Evolutionary conservation across 345 rosid genomes (phyloP), one percentile per base, ranked within the genome.

Genomic region (Citrus reticulata): DNA sequence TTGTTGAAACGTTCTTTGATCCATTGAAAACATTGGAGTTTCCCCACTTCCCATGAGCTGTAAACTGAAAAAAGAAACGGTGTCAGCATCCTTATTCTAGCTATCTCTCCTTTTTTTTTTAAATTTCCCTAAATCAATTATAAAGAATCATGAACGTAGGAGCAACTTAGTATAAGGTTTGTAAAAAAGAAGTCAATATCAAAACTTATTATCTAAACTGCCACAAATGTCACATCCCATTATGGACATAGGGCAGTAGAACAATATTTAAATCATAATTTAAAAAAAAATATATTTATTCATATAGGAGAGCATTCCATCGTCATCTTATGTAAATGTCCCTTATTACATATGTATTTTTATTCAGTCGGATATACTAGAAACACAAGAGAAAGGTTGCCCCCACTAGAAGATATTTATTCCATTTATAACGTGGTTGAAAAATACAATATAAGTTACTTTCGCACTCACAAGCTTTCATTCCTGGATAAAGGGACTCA

Each of bases 41-140:
- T 91, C 74, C 95, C 93, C 60, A 88, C 93, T 37, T 95, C 97
- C 89, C 92, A 89, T 39, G 96, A 88, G 76, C 97, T 93, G 85
- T 92, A 91, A 60, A 95, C 97, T 95, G 87, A 82, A 70, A 71
- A 68, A 74, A 68, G 6, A 68, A 78, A 63, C 4, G 25, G 55
- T 57, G 29, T 68, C 34, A 69, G 46, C 54, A 70, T 60, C 64
- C 54, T 34, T 57, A 40, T 5, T 76, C 61, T 60, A 17, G 60
- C 57, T 25, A 27, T 39, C 72, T 63, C 29, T n/a, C 32, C 39
- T 37, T 20, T 57, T 57, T 17, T 8, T 39, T 8, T 8, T 8
- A 7, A 10, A 42, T 71, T 71, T 20, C 16, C 14, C 27, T 22
- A 74, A 37, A 57, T 55, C 16, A 16, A 25, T 40, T 74, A 40